phyloP scores from a whole-genome alignment of 2,329 filamentous ascomycete genomes.

The Alternaria gansuensis region DNA sequence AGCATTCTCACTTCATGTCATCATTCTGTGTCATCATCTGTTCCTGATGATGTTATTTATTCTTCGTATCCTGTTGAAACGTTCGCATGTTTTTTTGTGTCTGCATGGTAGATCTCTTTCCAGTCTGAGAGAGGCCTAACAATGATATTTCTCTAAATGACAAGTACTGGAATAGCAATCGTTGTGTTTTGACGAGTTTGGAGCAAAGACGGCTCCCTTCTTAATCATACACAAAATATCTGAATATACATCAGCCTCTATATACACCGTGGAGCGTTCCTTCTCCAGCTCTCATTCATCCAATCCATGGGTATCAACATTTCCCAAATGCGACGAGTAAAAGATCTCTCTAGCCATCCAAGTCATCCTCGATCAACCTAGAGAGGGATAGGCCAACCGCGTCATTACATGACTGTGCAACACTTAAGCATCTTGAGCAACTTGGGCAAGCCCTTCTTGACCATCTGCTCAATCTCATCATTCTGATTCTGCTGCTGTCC shows the following conservation, averaged over 20 bases:
- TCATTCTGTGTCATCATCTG: neutral
- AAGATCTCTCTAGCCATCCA: neutral
- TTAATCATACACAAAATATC: neutral
- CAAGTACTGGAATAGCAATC: neutral
- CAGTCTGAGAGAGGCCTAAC: neutral
- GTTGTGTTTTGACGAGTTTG: neutral
- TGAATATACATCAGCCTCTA: neutral
- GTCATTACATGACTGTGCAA: conserved; percentile 74
- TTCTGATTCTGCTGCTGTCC: conserved; percentile 53
- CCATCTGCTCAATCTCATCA: conserved; percentile 67
- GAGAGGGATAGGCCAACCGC: neutral
- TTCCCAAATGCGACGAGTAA: neutral
- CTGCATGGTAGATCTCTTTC: conserved; percentile 2
- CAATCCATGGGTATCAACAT: conserved; percentile 4
- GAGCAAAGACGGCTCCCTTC: neutral
- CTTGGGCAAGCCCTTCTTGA: conserved; percentile 68
- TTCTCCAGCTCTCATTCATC: neutral
- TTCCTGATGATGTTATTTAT: conserved; percentile 1
- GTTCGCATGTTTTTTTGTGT: neutral
- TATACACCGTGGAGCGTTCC: neutral
- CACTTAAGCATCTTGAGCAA: conserved; percentile 72
- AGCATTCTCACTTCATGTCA: neutral
- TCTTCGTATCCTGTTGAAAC: neutral
- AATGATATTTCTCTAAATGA: neutral
- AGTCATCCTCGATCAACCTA: neutral